Conservation (phyloP, 345 rosid genomes). For the Eucalyptus cloeziana region DNA sequence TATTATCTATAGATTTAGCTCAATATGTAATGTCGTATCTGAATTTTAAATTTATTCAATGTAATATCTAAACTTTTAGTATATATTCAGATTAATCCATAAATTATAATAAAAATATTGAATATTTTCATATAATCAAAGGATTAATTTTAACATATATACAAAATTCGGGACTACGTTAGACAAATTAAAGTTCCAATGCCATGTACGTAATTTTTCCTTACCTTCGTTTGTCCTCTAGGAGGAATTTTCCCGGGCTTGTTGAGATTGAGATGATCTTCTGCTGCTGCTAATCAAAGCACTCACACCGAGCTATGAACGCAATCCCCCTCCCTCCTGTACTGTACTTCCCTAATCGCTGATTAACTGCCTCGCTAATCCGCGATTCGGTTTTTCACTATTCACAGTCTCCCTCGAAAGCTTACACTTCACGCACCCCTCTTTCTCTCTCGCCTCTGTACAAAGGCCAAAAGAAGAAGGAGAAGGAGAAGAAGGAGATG, state of each 20-base stretch:
- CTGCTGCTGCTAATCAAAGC: background rate
- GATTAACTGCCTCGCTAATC: background rate
- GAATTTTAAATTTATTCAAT: too few relatives aligned
- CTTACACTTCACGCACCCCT: background rate
- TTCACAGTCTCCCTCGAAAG: background rate
- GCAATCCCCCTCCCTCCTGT: background rate
- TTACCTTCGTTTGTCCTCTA: background rate
- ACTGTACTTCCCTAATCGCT: background rate
- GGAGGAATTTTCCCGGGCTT: background rate
- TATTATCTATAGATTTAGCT: rapidly evolving
- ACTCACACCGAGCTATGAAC: rapidly evolving
- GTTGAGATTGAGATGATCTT: background rate
- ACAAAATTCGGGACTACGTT: too few relatives aligned
- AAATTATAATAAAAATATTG: too few relatives aligned
- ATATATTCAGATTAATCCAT: too few relatives aligned
- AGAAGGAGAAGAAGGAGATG: background rate
- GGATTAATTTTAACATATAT: too few relatives aligned
- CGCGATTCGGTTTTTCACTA: background rate
- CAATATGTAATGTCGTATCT: rapidly evolving
- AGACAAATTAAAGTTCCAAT: background rate
- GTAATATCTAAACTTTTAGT: too few relatives aligned
- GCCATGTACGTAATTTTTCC: background rate
- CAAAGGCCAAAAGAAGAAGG: background rate
- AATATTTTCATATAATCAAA: too few relatives aligned
- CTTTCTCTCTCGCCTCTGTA: background rate